These are phyloP conservation scores for Trichoderma asperellum DNA, from an alignment of 2,329 filamentous ascomycete genomes.

Conservation along the genomic window DNA sequence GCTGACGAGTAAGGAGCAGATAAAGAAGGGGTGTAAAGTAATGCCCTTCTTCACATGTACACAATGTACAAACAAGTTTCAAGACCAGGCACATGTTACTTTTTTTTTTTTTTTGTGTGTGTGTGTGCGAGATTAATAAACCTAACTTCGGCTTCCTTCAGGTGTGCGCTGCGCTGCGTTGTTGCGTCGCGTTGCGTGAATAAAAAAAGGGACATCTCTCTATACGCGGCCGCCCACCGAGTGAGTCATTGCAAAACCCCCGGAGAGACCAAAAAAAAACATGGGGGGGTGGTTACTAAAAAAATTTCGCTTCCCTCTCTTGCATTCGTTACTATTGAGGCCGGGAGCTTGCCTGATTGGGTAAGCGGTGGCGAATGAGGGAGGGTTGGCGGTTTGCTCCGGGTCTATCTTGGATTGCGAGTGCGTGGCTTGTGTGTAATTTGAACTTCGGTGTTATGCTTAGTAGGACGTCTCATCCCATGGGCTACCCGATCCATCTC, in stretches of 20 bases:
- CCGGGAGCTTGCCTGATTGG: slow-evolving; percentile 35
- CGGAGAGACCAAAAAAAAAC: neutral
- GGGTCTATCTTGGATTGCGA: neutral
- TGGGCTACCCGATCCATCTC: neutral
- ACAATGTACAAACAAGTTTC: neutral
- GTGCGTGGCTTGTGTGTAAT: neutral
- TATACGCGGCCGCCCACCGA: slow-evolving; percentile 27
- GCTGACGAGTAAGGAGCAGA: neutral
- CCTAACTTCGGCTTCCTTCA: neutral
- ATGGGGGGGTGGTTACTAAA: slow-evolving; percentile 7
- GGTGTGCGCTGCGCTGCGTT: neutral
- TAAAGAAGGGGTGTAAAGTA: too few species aligned
- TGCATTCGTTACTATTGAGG: slow-evolving; percentile 29
- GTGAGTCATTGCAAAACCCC: slow-evolving; percentile 37
- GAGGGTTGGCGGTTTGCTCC: neutral
- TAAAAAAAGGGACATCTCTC: neutral
- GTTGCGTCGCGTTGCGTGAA: slow-evolving; percentile 1
- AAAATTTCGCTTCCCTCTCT: slow-evolving; percentile 25
- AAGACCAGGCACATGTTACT: neutral
- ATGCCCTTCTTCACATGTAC: too few species aligned
- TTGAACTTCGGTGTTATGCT: neutral
- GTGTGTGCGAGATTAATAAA: neutral
- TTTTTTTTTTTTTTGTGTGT: neutral
- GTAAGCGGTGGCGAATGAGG: slow-evolving; percentile 32
- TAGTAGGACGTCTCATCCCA: neutral